These are phyloP conservation scores for Komagataea norvegica DNA, from an alignment of 1,139 yeast species.

Conservation along the genomic window DNA sequence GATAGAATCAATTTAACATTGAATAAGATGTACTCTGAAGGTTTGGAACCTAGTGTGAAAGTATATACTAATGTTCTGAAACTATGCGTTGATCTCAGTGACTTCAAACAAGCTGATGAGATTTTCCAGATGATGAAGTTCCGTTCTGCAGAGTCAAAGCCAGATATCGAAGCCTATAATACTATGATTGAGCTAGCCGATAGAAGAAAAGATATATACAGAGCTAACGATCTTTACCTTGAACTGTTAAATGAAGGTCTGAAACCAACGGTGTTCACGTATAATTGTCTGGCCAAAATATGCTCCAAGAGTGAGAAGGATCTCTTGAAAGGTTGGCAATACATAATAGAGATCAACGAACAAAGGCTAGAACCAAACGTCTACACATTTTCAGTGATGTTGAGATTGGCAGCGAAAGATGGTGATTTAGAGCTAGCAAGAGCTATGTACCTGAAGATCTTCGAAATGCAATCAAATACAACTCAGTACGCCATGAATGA, in stretches of 20 bases:
- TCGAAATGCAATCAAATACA: slow-evolving; percentile 34
- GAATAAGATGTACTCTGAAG: slow-evolving; percentile 34
- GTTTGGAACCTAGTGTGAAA: slow-evolving; percentile 49
- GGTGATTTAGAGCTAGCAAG: slow-evolving; percentile 76
- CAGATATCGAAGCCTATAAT: slow-evolving; percentile 64
- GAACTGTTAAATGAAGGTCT: slow-evolving; percentile 54
- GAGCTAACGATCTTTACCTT: slow-evolving; percentile 68
- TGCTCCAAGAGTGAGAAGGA: slow-evolving; percentile 54
- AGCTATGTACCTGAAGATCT: slow-evolving; percentile 59
- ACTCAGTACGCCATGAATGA: slow-evolving; percentile 27
- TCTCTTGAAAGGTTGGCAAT: slow-evolving; percentile 68
- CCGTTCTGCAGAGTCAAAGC: slow-evolving; percentile 56
- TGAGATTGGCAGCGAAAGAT: slow-evolving; percentile 69
- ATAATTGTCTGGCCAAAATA: slow-evolving; percentile 66
- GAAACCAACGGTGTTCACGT: slow-evolving; percentile 44
- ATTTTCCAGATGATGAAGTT: slow-evolving; percentile 86
- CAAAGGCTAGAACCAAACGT: slow-evolving; percentile 33
- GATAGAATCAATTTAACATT: slow-evolving; percentile 36
- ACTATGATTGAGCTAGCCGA: slow-evolving; percentile 66
- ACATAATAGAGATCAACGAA: slow-evolving; percentile 61
- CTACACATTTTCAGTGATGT: slow-evolving; percentile 58
- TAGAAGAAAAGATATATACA: slow-evolving; percentile 58
- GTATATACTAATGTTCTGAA: slow-evolving; percentile 63
- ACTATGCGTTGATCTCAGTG: slow-evolving; percentile 53
- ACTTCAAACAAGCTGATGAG: slow-evolving; percentile 60